Base-by-base conservation (phyloP, 1,284 basidiomycete species). In the Trametes versicolor region DNA sequence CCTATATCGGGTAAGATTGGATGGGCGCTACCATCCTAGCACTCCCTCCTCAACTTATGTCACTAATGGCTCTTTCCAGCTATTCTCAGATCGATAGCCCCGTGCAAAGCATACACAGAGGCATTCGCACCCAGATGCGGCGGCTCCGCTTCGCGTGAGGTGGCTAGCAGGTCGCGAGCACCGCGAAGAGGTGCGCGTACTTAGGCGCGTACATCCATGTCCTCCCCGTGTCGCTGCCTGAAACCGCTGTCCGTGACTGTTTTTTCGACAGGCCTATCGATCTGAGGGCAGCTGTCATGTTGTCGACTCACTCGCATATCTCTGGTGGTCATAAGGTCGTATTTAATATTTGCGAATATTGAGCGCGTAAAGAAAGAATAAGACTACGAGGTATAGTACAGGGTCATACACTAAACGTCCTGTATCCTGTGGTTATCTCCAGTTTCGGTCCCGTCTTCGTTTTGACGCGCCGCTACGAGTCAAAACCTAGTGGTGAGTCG, bases 401-500 rank as follows among this genome's bases (percentile, higher is more conserved):
- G 57, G n/a, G 43, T 32, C 19, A 27, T 62, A 56, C 53, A 62
- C 53, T 62, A 57, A 21, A 43, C 54, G 54, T 55, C 43, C 48
- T 41, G 19, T 41, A 36, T 56, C 36, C 50, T 45, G 58, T 37
- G 45, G 34, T 32, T 9, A n/a, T 17, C 27, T 34, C 29, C 37
- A n/a, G 15, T 10, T 52, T 48, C 51, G 45, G 43, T 54, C 48
- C 60, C 49, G 32, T n/a, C 47, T 32, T 13, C n/a, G n/a, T 32
- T 34, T 27, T 23, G 9, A 32, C 41, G n/a, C 25, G 34, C 19
- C 4, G 12, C 13, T 9, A 10, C 2, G 27, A n/a, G 15, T 45
- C 37, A 37, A 4, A 0, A 32, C 37, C 59, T 48, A 66, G 43
- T 70, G 62, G 59, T 64, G 65, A 8, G 61, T 65, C 2, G 29